These are phyloP conservation scores for Stereocaulon alpinum DNA, from an alignment of 495 filamentous ascomycete species.

Conservation along the genomic window DNA sequence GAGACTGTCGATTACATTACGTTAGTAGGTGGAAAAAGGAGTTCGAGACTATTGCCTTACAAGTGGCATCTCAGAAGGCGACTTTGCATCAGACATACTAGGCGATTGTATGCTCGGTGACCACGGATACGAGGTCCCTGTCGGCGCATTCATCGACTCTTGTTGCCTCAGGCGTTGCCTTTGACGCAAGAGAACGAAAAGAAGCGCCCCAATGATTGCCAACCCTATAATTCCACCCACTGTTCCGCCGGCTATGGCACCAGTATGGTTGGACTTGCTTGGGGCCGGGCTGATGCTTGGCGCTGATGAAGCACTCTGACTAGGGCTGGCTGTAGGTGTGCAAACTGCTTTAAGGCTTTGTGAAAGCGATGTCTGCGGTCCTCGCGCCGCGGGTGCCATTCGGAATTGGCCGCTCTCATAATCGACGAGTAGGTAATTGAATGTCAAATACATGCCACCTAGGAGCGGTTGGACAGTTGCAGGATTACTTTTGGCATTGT, in stretches of 20 bases:
- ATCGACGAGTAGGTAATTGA: constrained; percentile 8
- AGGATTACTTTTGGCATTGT: neutral
- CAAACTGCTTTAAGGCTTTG: neutral
- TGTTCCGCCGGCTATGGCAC: neutral
- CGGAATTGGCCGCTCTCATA: constrained; percentile 4
- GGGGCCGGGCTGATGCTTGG: neutral
- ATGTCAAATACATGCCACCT: constrained; percentile 5
- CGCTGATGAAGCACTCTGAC: no score
- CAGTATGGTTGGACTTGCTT: neutral
- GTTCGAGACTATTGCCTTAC: neutral
- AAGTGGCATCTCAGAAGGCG: neutral
- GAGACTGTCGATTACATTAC: neutral
- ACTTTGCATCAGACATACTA: neutral
- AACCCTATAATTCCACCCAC: neutral
- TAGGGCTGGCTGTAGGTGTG: neutral
- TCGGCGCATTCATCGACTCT: neutral
- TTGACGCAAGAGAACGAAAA: neutral
- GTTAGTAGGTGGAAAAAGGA: neutral
- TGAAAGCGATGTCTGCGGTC: neutral
- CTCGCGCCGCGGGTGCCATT: constrained; percentile 4
- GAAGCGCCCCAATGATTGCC: neutral
- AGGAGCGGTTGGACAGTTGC: constrained; percentile 2
- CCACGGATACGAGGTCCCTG: neutral
- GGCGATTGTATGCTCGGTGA: neutral
- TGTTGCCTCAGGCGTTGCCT: neutral